Conservation (phyloP, 139 green algal species). For the Pycnococcus provasolii region DNA sequence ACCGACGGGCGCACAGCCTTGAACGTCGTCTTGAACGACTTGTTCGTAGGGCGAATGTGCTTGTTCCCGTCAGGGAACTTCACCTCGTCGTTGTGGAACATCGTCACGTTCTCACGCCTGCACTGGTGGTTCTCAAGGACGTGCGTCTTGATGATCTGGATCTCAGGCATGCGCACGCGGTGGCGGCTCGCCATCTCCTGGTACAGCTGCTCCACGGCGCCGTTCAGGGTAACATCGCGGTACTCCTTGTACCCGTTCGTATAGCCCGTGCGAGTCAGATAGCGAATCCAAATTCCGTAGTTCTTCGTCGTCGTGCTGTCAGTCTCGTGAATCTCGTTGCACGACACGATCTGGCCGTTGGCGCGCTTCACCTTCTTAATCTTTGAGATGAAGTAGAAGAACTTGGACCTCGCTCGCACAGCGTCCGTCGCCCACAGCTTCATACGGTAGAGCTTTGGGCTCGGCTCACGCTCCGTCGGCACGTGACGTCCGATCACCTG, state of each 20-base stretch:
- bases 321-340: conserved; percentile 97
- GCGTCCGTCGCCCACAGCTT: conserved; percentile 94
- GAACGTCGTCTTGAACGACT: conserved; percentile 64
- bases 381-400: conserved; percentile 98
- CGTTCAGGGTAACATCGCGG: conserved; percentile 95
- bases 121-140: conserved; percentile 56
- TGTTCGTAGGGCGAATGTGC: conserved; percentile 38
- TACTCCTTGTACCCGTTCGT: conserved; percentile 99
- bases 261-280: conserved; percentile 86
- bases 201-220: conserved; percentile 89
- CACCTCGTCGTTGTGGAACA: conserved; percentile 94
- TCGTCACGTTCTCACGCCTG: conserved; percentile 80
- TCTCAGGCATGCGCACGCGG: conserved; percentile 62
- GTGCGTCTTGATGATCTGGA: conserved; percentile 97
- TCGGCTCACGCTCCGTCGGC: conserved; percentile 71
- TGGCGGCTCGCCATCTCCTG: conserved; percentile 93
- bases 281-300: conserved; percentile 97
- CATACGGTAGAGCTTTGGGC: conserved; percentile 93
- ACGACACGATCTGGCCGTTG: conserved; percentile 92
- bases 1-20: conserved; percentile 55
- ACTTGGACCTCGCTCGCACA: conserved; percentile 91
- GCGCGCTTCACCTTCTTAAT: conserved; percentile 97
- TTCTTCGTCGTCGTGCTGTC: conserved; percentile 94
- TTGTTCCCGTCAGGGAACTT: conserved; percentile 77
- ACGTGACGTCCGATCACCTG: conserved; percentile 94